These are phyloP conservation scores for Plasmodium gaboni DNA, from an alignment of 169 alveolate genomes.

Conservation along the genomic window DNA sequence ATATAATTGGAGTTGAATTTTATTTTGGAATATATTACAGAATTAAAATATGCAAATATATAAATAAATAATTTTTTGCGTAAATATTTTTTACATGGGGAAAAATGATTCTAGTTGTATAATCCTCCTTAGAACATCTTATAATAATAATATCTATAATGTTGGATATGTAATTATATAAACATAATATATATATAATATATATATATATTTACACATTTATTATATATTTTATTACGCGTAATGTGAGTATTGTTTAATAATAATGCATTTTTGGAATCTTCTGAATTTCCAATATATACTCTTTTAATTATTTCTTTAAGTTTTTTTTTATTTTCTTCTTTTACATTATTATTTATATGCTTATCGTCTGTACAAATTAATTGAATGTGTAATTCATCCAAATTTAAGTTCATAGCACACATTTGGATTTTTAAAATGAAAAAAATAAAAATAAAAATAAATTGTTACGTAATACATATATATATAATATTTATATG, in stretches of 20 bases:
- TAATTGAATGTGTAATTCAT: slow-evolving; percentile 20
- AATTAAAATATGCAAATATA: background rate
- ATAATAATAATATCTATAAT: slow-evolving; percentile 37
- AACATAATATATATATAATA: background rate
- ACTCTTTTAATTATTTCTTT: slow-evolving; percentile 62
- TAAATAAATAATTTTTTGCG: background rate
- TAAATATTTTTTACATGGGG: slow-evolving; percentile 50
- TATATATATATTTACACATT: too few relatives aligned
- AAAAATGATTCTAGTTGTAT: slow-evolving; percentile 31
- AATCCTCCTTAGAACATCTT: slow-evolving; percentile 32
- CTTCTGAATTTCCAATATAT: slow-evolving; percentile 54
- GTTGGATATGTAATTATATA: too few relatives aligned
- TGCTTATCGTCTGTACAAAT: background rate
- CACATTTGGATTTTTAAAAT: too few relatives aligned
- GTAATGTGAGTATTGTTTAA: slow-evolving; percentile 42
- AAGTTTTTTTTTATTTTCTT: slow-evolving; percentile 18
- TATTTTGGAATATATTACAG: background rate
- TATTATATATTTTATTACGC: slow-evolving; percentile 17
- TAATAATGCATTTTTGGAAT: slow-evolving; percentile 45
- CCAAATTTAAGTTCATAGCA: background rate
- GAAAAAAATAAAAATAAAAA: too few relatives aligned
- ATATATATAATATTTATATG: too few relatives aligned
- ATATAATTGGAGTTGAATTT: background rate
- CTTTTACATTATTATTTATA: background rate
- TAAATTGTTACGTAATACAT: too few relatives aligned